Base-by-base conservation (phyloP, 257 asterid genomes). In the Verbascum thapsus region DNA sequence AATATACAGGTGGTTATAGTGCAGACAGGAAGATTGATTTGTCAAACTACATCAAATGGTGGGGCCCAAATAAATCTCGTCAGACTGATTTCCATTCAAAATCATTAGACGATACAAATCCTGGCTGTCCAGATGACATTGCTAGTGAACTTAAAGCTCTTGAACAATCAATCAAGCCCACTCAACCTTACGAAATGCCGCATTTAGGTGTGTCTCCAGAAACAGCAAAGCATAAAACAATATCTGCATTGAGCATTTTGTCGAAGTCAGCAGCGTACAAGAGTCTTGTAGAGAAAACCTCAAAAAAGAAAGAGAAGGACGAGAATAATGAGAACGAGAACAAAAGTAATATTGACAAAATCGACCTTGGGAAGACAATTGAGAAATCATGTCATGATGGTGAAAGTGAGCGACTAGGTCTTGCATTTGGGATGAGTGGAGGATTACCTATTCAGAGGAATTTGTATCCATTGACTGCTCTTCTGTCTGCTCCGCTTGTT, bases 121-220 rank as follows among this genome's bases (percentile, higher is more conserved):
- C 69, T 49, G 84, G 82, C 40, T 64, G 74, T 70, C 35, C 86
- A 22, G 96, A 87, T 67, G 97, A 83, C 58, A 81, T 74, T 63
- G 83, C 81, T 47, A 72, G 76, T 70, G 96, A 92, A 67, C 84
- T 88, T 67, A 83, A 81, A 77, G 78, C 81, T 66, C 76, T 83
- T 32, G 97, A 82, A 59, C 50, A 76, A 71, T 74, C 87, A 42
- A 62, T 59, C 62, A 72, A 80, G 73, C 83, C 92, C 50, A 85
- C 97, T 37, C 90, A 90, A 68, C 96, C 96, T 51, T 94, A 90
- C 48, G 90, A 94, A 88, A 94, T 94, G 95, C 99, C 95, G 4
- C 80, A 72, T 19, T 82, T 94, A 47, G 99, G 99, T 7, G 64
- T 81, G 64, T 68, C 86, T 53, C 83, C 74, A 30, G 95, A 83